These are phyloP conservation scores for Pseudopyrenochaeta lycopersici DNA, from an alignment of 2,329 filamentous ascomycete species.

Conservation along the genomic window DNA sequence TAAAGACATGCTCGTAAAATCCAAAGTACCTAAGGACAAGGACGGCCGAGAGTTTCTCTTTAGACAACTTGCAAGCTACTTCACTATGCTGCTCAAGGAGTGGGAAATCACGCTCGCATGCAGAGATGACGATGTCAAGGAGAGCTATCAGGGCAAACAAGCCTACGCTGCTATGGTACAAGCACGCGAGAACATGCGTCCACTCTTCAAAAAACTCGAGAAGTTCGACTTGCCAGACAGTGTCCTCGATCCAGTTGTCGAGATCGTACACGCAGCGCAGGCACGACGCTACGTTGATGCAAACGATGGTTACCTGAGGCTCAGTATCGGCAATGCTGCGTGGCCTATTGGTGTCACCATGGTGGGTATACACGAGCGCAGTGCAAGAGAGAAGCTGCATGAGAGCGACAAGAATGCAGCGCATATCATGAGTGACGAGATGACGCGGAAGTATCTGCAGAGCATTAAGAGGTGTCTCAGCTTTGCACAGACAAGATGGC, in stretches of 20 bases:
- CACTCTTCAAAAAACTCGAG: conserved; percentile 90
- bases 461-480: conserved; percentile 97
- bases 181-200: conserved; percentile 85
- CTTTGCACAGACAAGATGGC: conserved; percentile 97
- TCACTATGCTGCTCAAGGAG: conserved; percentile 91
- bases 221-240: conserved; percentile 79
- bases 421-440: conserved; percentile 97
- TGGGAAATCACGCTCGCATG: conserved; percentile 80
- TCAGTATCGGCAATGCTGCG: conserved; percentile 95
- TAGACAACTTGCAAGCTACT: conserved; percentile 91
- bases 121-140: conserved; percentile 66
- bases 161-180: conserved; percentile 87
- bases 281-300: conserved; percentile 93
- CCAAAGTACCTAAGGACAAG: conserved; percentile 68
- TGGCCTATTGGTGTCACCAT: conserved; percentile 99
- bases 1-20: conserved; percentile 82
- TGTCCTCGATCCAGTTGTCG: conserved; percentile 82
- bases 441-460: conserved; percentile 93
- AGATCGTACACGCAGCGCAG: conserved; percentile 92
- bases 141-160: conserved; percentile 80
- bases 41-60: conserved; percentile 77
- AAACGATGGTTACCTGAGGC: conserved; percentile 90
- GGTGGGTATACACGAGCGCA: conserved; percentile 99
- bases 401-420: conserved; percentile 78
- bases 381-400: conserved; percentile 93